Conservation (phyloP, 2,329 filamentous ascomycete species). For the Pseudonectria foliicola region DNA sequence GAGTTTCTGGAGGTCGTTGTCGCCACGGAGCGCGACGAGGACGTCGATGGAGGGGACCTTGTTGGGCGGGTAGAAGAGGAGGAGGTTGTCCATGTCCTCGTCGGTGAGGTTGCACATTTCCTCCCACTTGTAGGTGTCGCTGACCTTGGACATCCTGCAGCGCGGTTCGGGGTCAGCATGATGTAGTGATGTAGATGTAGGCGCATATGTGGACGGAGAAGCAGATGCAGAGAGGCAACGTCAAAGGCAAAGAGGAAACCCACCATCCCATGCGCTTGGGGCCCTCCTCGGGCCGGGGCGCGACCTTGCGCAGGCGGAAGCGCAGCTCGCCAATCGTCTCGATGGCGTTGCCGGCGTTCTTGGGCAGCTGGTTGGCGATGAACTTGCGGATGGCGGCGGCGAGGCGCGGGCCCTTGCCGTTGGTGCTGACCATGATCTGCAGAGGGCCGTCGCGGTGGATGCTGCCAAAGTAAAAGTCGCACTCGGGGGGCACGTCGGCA, state of each 20-base stretch:
- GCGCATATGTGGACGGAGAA: background rate
- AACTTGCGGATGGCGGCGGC: conserved; percentile 78
- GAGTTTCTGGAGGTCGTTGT: conserved; percentile 36
- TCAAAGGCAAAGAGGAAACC: conserved; percentile 19
- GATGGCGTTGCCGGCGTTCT: conserved; percentile 78
- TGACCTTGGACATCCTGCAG: conserved; percentile 90
- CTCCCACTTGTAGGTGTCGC: conserved; percentile 77
- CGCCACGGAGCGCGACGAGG: conserved; percentile 47
- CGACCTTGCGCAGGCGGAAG: conserved; percentile 69
- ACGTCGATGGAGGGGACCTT: conserved; percentile 50
- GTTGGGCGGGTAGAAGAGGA: conserved; percentile 61
- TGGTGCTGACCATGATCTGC: conserved; percentile 98
- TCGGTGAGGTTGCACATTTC: conserved; percentile 78
- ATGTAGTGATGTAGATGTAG: no score
- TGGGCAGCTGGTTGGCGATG: conserved; percentile 70
- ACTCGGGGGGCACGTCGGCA: conserved; percentile 91
- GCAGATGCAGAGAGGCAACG: background rate
- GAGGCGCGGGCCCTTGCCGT: conserved; percentile 88
- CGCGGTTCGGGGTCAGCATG: no score
- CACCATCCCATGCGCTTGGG: conserved; percentile 88
- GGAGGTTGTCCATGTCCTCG: conserved; percentile 74
- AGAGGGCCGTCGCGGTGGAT: conserved; percentile 91
- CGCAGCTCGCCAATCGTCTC: conserved; percentile 75
- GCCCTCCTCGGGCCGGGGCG: conserved; percentile 64
- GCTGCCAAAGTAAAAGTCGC: conserved; percentile 97